Base-by-base conservation (phyloP, 805 yeast genomes). In the Candida xiaguanensis region DNA sequence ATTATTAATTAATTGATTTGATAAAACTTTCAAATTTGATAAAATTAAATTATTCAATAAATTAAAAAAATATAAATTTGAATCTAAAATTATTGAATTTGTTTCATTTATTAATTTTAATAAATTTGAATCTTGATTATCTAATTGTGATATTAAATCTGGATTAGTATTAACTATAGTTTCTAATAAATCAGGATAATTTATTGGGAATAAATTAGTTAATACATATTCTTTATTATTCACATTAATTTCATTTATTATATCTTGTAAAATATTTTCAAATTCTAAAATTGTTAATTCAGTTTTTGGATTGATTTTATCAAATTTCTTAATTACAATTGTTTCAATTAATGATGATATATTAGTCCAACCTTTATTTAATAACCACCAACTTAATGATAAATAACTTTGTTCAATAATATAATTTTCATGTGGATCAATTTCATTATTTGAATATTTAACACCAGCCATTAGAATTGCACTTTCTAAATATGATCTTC, bases 321-420 rank as follows among this genome's bases (percentile, higher is more conserved):
- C 74, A 56, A 88, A 87, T 17, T 78, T 80, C 23, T 67, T 69
- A 22, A 66, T 69, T 3, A 91, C 90, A 3, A 75, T 64, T 1
- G 59, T 54, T 50, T 78, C 77, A 20, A 87, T 76, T 15, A 71
- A 60, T 20, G 68, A 62, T 16, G 77, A 70, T 25, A 86, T 63
- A 24, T 70, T 64, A 16, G 70, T 51, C 89, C 93, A 88, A 0
- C 98, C 98, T 47, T 80, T 77, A 58, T 91, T 89, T 36, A 91
- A 67, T 33, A 91, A 60, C 96, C 96, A 91, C 96, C 97, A 91
- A 44, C 90, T 82, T 45, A 88, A 75, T 0, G 95, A 83, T 34
- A 91, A 68, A 56, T 85, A 91, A 36, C 88, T 83, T 51, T 93
- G 91, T 51, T 85, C 93, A 27, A 82, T 72, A 24, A 74, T 61